phyloP scores from a whole-genome alignment of 805 yeast species.

The Nakazawaea ernobii region DNA sequence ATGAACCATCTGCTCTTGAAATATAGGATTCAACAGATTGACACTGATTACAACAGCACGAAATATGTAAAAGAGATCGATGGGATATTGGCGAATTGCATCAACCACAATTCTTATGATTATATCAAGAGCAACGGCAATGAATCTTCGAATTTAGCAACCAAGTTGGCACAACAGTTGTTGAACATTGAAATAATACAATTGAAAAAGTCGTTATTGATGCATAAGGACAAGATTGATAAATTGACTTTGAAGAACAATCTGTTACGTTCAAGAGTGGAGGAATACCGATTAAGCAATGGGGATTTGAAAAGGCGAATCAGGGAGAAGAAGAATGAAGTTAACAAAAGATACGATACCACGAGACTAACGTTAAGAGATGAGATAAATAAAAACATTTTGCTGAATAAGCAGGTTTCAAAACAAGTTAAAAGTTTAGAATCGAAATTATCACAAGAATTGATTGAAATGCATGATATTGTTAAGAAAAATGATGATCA shows the following conservation, averaged over 20 bases:
- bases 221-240: conserved; percentile 6
- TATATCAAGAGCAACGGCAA: neutral
- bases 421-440: conserved; percentile 13
- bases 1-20: conserved; percentile 8
- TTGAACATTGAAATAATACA: conserved; percentile 22
- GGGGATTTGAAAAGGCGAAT: conserved; percentile 5
- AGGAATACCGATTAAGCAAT: neutral
- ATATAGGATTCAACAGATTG: conserved; percentile 5
- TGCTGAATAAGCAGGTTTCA: conserved; percentile 4
- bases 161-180: conserved; percentile 24
- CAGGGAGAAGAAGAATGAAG: neutral
- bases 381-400: neutral
- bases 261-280: conserved; percentile 7
- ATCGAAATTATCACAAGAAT: conserved; percentile 14
- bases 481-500: neutral
- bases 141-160: neutral
- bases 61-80: conserved; percentile 2
- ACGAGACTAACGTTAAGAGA: neutral
- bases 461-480: conserved; percentile 12
- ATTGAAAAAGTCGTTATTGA: conserved; percentile 14
- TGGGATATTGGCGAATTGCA: conserved; percentile 3
- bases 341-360: neutral
- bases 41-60: neutral
- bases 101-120: conserved; percentile 5
- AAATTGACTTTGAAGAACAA: conserved; percentile 8